Evolutionary conservation across 2,329 filamentous ascomycete genomes (phyloP), one percentile per base, ranked within the genome.

Genomic region (Aspergillus fumigatiaffinis): DNA sequence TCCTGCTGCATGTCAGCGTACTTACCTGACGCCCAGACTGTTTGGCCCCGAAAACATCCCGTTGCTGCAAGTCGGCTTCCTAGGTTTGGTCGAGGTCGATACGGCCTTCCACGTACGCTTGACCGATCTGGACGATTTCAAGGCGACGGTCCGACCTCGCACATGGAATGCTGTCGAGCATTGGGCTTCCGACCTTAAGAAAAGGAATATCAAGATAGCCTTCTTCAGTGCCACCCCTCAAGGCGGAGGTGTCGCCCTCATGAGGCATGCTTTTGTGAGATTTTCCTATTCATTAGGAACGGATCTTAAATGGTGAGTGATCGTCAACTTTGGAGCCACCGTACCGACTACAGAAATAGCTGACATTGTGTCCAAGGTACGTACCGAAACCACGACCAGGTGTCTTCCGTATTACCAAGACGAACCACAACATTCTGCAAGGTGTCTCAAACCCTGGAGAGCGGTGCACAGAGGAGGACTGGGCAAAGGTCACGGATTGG

Each of bases 381-480:
- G 90, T 93, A 1, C 90, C 90, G 6, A 91, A 91, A 71, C 89
- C 90, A 23, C 86, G 88, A 52, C 89, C 89, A 3, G 87, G 88
- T 17, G 86, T 93, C 10, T 94, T 94, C 74, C 82, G 89, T 52
- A 88, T 91, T 73, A 94, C 90, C 63, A 94, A 94, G 76, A 92
- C 88, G 63, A 89, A 92, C 65, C 90, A 94, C 82, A 94, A 94
- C 74, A 92, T 93, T 62, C 84, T 94, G 2, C 90, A 94, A 75
- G 90, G 90, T 8, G 90, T 92, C 46, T 85, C 86, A 44, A 79
- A 81, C 26, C 83, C 85, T 0, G 82, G 84, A 2, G 82, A 90
- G 63, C 82, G 84, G n/a, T 79, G 93, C 32, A 84, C 81, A 0
- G 64, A 78, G 1, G 82, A 88, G 2, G 84, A 90, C 56, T 85